Percentiles rank a stretch among this genome's conserved stretches.
Evolutionary conservation across 306 rosid genomes (phyloP).

Genomic region (barrel medic (Medicago truncatula)): MtrunA17r5.0-ANR NC_053043.1:48320501-48321000

Average conservation of each 20-base stretch:
- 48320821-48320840: not conserved
- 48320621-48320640: too few species aligned
- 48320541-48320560: not conserved
- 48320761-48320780: not conserved
- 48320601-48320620: not conserved
- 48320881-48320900: too few species aligned
- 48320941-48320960: conserved; percentile 42
- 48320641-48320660: too few species aligned
- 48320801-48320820: not conserved
- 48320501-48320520: conserved; percentile 2
- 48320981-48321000: conserved; percentile 23
- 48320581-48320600: not conserved
- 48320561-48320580: not conserved
- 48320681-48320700: not conserved
- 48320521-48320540: not conserved
- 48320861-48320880: conserved; percentile 3
- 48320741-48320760: not conserved
- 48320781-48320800: not conserved
- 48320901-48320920: not conserved
- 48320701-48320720: not conserved
- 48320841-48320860: not conserved
- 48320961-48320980: too few species aligned
- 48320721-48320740: not conserved
- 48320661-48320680: not conserved
- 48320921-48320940: conserved; percentile 1